Evolutionary conservation across 1,284 basidiomycete species (phyloP).

Genomic region (Coniferiporia weirii): DNA sequence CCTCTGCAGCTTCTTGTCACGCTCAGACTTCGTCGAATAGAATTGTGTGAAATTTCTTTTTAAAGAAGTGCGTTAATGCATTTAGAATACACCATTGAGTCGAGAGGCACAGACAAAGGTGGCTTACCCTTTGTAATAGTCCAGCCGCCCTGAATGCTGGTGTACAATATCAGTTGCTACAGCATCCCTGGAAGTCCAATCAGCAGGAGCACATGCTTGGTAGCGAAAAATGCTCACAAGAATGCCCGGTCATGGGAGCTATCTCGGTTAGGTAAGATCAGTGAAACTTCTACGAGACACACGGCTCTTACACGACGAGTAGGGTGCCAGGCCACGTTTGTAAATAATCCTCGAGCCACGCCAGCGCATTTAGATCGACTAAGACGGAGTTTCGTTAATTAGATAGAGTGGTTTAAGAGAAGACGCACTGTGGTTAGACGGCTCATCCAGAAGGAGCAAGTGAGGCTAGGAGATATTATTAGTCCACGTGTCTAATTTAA

Average conservation of each 20-base stretch:
- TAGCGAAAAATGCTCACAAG: constrained; percentile 47
- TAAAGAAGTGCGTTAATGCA: not conserved
- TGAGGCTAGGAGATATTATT: constrained; percentile 46
- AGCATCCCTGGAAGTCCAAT: constrained; percentile 56
- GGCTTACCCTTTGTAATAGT: constrained; percentile 86
- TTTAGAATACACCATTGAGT: constrained; percentile 2
- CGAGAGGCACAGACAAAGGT: not conserved
- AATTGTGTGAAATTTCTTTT: constrained; percentile 96
- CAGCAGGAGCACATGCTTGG: not conserved
- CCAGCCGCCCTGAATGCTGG: constrained; percentile 91
- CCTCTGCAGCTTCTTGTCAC: constrained; percentile 85
- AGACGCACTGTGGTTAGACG: constrained; percentile 88
- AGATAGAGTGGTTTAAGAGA: constrained; percentile 1
- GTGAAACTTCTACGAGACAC: constrained; percentile 1
- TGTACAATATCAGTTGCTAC: constrained; percentile 96
- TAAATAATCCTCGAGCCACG: constrained; percentile 92
- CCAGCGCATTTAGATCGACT: constrained; percentile 80
- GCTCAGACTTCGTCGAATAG: constrained; percentile 97
- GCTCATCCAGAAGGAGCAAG: constrained; percentile 87
- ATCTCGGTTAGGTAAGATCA: constrained; percentile 12
- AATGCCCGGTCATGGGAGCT: constrained; percentile 98
- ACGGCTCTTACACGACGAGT: constrained; percentile 74
- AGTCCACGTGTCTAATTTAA: constrained; percentile 2
- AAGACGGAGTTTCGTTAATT: constrained; percentile 8
- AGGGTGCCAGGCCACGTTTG: constrained; percentile 95